These are phyloP conservation scores for Boletus subcaerulescens DNA, from an alignment of 768 basidiomycete genomes.

Conservation along the genomic window DNA sequence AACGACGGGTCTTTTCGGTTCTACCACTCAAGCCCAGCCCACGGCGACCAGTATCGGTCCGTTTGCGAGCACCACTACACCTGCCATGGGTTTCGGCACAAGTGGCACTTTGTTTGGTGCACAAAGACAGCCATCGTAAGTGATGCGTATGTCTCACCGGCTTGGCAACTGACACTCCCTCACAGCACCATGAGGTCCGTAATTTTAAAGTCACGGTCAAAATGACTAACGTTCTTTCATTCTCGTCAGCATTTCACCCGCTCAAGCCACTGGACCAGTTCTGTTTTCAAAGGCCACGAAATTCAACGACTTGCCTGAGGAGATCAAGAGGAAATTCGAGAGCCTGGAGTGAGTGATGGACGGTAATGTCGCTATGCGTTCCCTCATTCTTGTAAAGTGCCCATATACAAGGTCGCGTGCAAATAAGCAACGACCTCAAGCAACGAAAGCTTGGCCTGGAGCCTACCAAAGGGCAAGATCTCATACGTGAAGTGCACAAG, in stretches of 20 bases:
- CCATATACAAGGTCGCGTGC: constrained; percentile 73
- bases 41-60: constrained; percentile 13
- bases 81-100: not conserved
- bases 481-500: constrained; percentile 65
- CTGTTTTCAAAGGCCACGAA: constrained; percentile 55
- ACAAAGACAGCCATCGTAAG: constrained; percentile 34
- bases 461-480: constrained; percentile 67
- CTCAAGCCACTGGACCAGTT: constrained; percentile 27
- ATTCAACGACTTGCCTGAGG: constrained; percentile 80
- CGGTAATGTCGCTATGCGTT: not conserved
- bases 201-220: not conserved
- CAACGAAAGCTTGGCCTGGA: constrained; percentile 75
- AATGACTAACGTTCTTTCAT: not conserved
- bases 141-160: not conserved
- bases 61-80: constrained; percentile 25
- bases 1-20: constrained; percentile 18
- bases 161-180: not conserved
- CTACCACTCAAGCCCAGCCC: constrained; percentile 21
- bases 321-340: constrained; percentile 61
- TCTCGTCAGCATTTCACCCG: constrained; percentile 27
- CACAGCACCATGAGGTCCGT: constrained; percentile 29
- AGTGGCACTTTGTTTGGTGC: constrained; percentile 24
- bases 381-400: constrained; percentile 39
- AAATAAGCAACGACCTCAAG: constrained; percentile 77
- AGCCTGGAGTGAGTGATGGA: constrained; percentile 59